Evolutionary conservation across 768 basidiomycete genomes (phyloP).

Genomic region (Rhodocollybia butyracea): DNA sequence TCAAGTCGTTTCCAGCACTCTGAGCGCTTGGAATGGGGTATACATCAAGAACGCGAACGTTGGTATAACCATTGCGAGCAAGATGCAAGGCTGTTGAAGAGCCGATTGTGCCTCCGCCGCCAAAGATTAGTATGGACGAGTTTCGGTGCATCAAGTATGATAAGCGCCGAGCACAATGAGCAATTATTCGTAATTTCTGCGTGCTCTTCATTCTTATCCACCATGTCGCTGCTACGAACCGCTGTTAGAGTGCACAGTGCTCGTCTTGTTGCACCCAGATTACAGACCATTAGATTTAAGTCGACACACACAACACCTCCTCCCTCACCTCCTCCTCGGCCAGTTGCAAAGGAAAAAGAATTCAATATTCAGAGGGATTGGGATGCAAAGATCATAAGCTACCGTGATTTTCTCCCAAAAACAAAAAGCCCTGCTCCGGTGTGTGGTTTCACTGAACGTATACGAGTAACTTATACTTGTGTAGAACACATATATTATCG

Average conservation of each 20-base stretch:
- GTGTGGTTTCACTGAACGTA: constrained; percentile 1
- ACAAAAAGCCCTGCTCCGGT: constrained; percentile 75
- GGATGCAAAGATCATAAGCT: constrained; percentile 69
- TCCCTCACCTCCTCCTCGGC: constrained; percentile 16
- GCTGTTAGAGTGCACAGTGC: neutral
- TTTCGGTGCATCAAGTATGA: neutral
- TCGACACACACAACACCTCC: constrained; percentile 16
- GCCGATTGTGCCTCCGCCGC: constrained; percentile 4
- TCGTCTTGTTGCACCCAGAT: neutral
- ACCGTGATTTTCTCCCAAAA: constrained; percentile 78
- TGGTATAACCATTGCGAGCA: neutral
- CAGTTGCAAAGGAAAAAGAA: constrained; percentile 30
- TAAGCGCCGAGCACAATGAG: too few species aligned
- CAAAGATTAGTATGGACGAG: constrained; percentile 4
- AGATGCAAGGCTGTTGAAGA: constrained; percentile 4
- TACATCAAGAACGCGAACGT: constrained; percentile 4
- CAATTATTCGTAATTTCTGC: too few species aligned
- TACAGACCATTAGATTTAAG: constrained; percentile 10
- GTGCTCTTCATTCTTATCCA: neutral
- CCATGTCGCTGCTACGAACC: constrained; percentile 8
- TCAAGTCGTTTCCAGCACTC: constrained; percentile 5
- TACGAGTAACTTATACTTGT: constrained; percentile 7
- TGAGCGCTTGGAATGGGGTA: constrained; percentile 6
- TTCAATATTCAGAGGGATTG: constrained; percentile 58
- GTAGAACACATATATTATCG: constrained; percentile 72